Evolutionary conservation across 2,329 filamentous ascomycete genomes (phyloP), one percentile per base, ranked within the genome.

Genomic region (Talaromyces amestolkiae): DNA sequence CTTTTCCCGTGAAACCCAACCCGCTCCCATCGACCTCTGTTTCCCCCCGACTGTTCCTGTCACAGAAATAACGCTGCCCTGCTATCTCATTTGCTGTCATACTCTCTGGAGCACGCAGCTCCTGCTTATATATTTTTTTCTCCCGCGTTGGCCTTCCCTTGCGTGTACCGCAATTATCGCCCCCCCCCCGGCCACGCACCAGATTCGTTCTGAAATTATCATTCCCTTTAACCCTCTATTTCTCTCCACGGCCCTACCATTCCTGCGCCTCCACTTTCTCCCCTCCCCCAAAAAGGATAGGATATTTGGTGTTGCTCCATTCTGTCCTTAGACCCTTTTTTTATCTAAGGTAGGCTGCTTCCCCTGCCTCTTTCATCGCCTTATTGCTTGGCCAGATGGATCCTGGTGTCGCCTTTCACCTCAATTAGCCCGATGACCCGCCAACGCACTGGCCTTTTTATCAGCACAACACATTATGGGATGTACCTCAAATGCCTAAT

Each of bases 211-310:
- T 53, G 58, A 54, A 39, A 45, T 65, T 56, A 39, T 47, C 51
- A 31, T 22, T 53, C 53, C 59, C 51, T 39, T 35, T 51, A 43
- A 59, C 49, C 45, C 58, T 63, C 64, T 53, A 17, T 31, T 60
- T 63, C 68, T 68, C 68, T 72, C 71, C 69, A 70, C 70, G 70
- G 63, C 58, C 66, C 68, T 68, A 65, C 69, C 70, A 58, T 72
- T 73, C 70, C 65, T 70, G 67, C 58, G 70, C 72, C 73, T 74
- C 73, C 73, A 74, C 73, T 73, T 68, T 49, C 37, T 27, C 58
- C 61, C 65, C 65, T 58, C 64, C 61, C 65, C 69, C 63, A 66
- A 71, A 67, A 67, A 60, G 63, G 43, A 58, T 64, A 63, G 39
- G 39, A 59, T 59, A 59, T 45, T 68, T 67, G 67, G 67, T 66